These are phyloP conservation scores for Fusarium sp. DNA, from an alignment of 2,329 filamentous ascomycete species.

Conservation along the genomic window DNA sequence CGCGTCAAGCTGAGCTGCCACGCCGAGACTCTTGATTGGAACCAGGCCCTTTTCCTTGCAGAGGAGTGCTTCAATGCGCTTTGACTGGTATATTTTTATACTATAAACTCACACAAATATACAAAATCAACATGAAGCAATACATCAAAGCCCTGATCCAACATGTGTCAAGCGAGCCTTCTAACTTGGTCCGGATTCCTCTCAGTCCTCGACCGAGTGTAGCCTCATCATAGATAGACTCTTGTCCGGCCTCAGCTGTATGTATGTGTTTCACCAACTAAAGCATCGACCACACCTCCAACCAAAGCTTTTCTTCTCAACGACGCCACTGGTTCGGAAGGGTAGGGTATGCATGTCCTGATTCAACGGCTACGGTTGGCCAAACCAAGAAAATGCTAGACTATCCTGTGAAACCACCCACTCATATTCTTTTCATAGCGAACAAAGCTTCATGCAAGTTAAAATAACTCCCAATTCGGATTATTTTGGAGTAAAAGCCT, in stretches of 20 bases:
- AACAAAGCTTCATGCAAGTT: not conserved
- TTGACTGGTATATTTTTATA: not conserved
- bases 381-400: not conserved
- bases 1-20: slow-evolving; percentile 17
- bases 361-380: not conserved
- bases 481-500: not conserved
- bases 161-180: too few species aligned
- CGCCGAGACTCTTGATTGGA: slow-evolving; percentile 7
- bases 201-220: too few species aligned
- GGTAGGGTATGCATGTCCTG: slow-evolving; percentile 3
- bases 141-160: too few species aligned
- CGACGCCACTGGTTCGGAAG: slow-evolving; percentile 25
- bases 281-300: slow-evolving; percentile 13
- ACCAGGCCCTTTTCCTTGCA: too few species aligned
- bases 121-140: too few species aligned
- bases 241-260: slow-evolving; percentile 14
- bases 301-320: slow-evolving; percentile 5
- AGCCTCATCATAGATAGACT: not conserved
- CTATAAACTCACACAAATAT: too few species aligned
- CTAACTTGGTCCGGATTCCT: too few species aligned
- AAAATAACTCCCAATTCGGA: not conserved
- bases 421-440: slow-evolving; percentile 1
- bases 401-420: slow-evolving; percentile 3
- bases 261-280: slow-evolving; percentile 34
- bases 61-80: too few species aligned